Percentiles rank a stretch among this genome's conserved stretches.
phyloP scores from a whole-genome alignment of 805 yeast genomes.

The Candida railenensis region DNA sequence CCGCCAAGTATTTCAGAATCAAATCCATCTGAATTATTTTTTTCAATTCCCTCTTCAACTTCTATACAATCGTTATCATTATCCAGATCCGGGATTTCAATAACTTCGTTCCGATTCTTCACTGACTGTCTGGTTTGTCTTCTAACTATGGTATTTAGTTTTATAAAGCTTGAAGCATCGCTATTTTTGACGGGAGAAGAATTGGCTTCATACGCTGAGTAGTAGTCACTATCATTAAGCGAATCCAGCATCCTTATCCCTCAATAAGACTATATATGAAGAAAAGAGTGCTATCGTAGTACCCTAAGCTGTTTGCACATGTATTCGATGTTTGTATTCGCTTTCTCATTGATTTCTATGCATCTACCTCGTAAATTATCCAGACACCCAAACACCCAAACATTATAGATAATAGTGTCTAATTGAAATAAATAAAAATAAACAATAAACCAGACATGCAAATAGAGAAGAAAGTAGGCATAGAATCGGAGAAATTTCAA shows the following conservation, averaged over 20 bases:
- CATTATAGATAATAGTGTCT: neutral
- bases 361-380: too few species aligned
- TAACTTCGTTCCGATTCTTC: neutral
- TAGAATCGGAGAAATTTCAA: too few species aligned
- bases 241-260: neutral
- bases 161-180: neutral
- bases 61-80: neutral
- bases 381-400: neutral
- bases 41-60: neutral
- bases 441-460: neutral
- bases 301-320: neutral
- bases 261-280: neutral
- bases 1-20: neutral
- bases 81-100: neutral
- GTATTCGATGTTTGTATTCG: too few species aligned
- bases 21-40: neutral
- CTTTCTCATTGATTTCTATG: too few species aligned
- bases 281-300: neutral
- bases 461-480: neutral
- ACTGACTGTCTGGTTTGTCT: neutral
- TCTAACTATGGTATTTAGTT: neutral
- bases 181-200: neutral
- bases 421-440: too few species aligned
- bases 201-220: neutral
- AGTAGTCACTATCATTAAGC: neutral